Base-by-base conservation (phyloP, 2,329 filamentous ascomycete genomes). In the Venturia aucupariae region DNA sequence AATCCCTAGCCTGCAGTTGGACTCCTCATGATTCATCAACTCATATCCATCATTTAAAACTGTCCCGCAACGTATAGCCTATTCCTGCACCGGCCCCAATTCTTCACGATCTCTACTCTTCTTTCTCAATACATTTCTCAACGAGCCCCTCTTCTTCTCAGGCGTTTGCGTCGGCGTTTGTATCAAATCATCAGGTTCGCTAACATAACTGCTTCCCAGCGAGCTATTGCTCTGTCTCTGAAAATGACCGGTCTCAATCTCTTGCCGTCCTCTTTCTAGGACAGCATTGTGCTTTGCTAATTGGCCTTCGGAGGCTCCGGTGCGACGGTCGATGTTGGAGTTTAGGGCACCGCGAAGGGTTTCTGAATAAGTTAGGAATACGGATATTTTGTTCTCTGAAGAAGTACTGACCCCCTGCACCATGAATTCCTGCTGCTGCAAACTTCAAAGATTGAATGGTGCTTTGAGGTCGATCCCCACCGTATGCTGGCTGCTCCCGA, bases 381-480 rank as follows among this genome's bases (percentile, higher is more conserved):
- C 39, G 4, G 39, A 13, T 13, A 15, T 17, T 41, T 4, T 41
- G 11, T 2, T 13, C 11, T 10, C 8, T 15, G 11, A 4, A 2
- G 15, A 41, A 17, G 22, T 27, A 51, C 46, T 51, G 22, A 51
- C 46, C 46, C 27, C 46, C 46, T 3, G 46, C 46, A n/a, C 46
- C 62, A 57, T 63, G 62, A 55, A 63, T 63, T 35, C 62, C 62
- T n/a, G 62, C 62, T 41, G 62, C 62, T 6, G 62, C 62, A 13
- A 48, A 35, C 8, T 51, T 54, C 27, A 63, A 13, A 42, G 32
- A 54, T 35, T 63, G 62, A 6, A 51, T 24, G 2, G 62, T 63
- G 32, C 62, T 63, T 27, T 55, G 46, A 8, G 46, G 62, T 22
- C 42, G 42, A 17, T 51, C 41, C 30, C 60, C 41, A 10, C 17